A percentile compares a stretch with the other conserved stretches of the same genome.
phyloP scores from a whole-genome alignment of 2,329 filamentous ascomycete genomes.

The Bipolaris gigantea region DNA sequence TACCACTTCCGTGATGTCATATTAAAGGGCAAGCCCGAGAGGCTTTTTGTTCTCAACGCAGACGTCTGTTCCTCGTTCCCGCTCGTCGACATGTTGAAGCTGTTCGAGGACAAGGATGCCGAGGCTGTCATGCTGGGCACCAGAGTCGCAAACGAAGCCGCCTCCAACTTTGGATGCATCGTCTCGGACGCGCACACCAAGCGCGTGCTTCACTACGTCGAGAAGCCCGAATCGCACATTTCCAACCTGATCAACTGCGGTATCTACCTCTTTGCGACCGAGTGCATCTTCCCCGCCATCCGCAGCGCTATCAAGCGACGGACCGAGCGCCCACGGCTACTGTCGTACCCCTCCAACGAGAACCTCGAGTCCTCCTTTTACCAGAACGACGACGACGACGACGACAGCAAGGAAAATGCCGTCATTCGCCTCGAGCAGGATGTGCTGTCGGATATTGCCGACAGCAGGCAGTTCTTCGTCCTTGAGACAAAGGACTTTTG shows the following conservation, averaged over 20 bases:
- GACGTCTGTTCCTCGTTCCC: conserved; percentile 99
- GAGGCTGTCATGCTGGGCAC: conserved; percentile 97
- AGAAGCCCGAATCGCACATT: conserved; percentile 97
- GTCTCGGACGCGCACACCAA: conserved; percentile 92
- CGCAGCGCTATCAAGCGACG: conserved; percentile 93
- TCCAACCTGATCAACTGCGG: conserved; percentile 99
- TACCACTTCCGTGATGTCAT: conserved; percentile 99
- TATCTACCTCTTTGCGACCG: conserved; percentile 94
- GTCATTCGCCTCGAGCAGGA: conserved; percentile 96
- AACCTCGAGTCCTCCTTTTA: conserved; percentile 75
- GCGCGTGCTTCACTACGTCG: conserved; percentile 96
- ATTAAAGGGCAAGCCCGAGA: conserved; percentile 90
- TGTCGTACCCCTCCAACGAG: conserved; percentile 95
- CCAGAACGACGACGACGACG: conserved; percentile 66
- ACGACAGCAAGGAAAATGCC: conserved; percentile 75
- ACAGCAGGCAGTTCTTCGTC: conserved; percentile 97
- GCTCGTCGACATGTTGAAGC: conserved; percentile 88
- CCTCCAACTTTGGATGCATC: conserved; percentile 96
- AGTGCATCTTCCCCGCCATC: conserved; percentile 96
- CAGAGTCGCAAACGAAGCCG: conserved; percentile 84
- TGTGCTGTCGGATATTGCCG: conserved; percentile 90
- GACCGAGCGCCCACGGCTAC: conserved; percentile 82
- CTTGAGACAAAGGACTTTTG: conserved; percentile 99
- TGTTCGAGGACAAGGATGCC: conserved; percentile 93
- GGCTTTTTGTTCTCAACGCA: conserved; percentile 96